These are phyloP conservation scores for Eremothecium sinecaudum DNA, from an alignment of 1,139 yeast species.

Conservation along the genomic window DNA sequence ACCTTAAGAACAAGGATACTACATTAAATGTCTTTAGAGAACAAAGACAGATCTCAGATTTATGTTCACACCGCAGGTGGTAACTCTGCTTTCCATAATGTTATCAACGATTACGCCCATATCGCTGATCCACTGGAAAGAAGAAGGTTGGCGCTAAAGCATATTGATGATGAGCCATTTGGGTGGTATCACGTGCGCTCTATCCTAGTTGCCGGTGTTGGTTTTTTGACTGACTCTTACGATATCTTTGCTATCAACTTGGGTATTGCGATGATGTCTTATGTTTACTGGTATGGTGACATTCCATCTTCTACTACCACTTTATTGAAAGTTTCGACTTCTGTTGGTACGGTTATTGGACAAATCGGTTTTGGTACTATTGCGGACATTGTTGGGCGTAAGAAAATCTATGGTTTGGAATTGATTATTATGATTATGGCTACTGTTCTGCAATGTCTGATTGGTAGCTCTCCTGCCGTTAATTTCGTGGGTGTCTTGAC, in stretches of 20 bases:
- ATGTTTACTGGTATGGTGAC: constrained; percentile 62
- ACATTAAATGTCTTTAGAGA: constrained; percentile 16
- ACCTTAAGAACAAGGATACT: too few species aligned
- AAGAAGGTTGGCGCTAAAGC: constrained; percentile 80
- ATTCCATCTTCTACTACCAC: constrained; percentile 63
- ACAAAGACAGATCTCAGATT: constrained; percentile 16
- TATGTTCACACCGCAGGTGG: constrained; percentile 53
- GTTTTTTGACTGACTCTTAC: constrained; percentile 86
- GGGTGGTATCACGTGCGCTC: constrained; percentile 87
- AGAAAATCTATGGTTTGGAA: constrained; percentile 79
- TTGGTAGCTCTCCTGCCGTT: constrained; percentile 62
- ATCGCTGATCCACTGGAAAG: constrained; percentile 82
- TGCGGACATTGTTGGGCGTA: constrained; percentile 83
- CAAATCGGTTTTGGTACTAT: constrained; percentile 77
- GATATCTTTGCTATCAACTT: constrained; percentile 85
- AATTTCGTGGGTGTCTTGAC: constrained; percentile 62
- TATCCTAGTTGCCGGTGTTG: constrained; percentile 87
- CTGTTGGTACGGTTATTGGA: constrained; percentile 91
- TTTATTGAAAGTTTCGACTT: constrained; percentile 74
- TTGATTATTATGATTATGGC: constrained; percentile 76
- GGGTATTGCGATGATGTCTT: constrained; percentile 64
- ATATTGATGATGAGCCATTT: constrained; percentile 73
- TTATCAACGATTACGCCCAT: constrained; percentile 72
- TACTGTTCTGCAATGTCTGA: constrained; percentile 62
- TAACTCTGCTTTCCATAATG: constrained; percentile 85